Base-by-base conservation (phyloP, 2,329 filamentous ascomycete species). In the Trichoderma harzianum region DNA sequence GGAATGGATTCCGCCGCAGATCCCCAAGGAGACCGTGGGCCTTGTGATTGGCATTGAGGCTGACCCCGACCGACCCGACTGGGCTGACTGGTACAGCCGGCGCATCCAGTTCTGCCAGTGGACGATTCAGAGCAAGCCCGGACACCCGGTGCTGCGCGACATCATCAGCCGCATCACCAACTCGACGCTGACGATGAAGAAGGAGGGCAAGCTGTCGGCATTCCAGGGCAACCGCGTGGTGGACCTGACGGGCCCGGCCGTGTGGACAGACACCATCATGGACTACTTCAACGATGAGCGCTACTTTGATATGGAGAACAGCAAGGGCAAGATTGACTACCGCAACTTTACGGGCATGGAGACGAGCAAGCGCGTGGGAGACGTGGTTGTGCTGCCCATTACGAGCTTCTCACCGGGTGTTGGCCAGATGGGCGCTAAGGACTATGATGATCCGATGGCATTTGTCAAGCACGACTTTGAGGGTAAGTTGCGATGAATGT, bases 21-120 rank as follows among this genome's bases (percentile, higher is more conserved):
- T 98, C 55, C 91, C 95, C 62, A 89, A 90, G 74, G 90, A 91
- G 74, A 89, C 90, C 2, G 88, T 98, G 76, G 96, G 96, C 11
- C 86, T 99, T 74, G 91, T 99, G 51, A 87, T 98, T 77, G 96
- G 96, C 72, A 98, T 99, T 75, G 96, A 99, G 84, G 96, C 96
- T 5, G 96, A 99, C 79, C 94, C 96, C 0, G 94, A 98, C 81
- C 90, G 96, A 62, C 88, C 89, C 4, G 96, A 99, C 80, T 99
- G 96, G 96, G 88, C 90, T 43, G 86, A 97, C 1, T 98, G 95
- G 96, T 99, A 98, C 85, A 96, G 94, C 74, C 92, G 96, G 72
- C 90, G 95, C 74, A 95, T 99, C 73, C 96, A 98, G 80, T 98
- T 99, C 82, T 99, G 96, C 83, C 96, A 99, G 81, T 99, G 96